Base-by-base conservation (phyloP, 768 basidiomycete genomes). In the Serendipita sp. region DNA sequence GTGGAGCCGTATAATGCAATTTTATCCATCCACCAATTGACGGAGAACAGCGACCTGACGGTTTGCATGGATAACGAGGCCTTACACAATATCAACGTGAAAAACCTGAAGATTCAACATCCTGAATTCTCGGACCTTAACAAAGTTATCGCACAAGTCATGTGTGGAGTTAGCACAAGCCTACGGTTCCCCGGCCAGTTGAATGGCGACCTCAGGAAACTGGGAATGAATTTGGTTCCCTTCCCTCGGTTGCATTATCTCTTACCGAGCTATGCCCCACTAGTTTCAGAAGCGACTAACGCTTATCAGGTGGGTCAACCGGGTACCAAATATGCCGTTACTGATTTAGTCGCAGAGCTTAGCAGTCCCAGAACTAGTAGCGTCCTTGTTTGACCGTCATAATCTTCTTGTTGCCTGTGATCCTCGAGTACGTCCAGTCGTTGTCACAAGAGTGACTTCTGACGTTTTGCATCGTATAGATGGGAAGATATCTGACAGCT, bases 191-290 rank as follows among this genome's bases (percentile, higher is more conserved):
- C 92, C n/a, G 91, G 91, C 34, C 91, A 93, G 72, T 76, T 94
- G 64, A 94, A 94, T 70, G 90, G 89, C 50, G 91, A 94, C 70
- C 76, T 94, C 40, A 83, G 91, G 64, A 94, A 94, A 73, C 81
- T 98, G 50, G 89, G 83, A 55, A 86, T 95, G 82, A 98, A 98
- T 74, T 80, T 97, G 62, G 79, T 98, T 66, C 95, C 95, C 0
- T 99, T 98, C 81, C 95, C 95, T 68, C 91, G 93, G 86, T 81
- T 98, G 62, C 95, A 99, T 73, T 99, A 97, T 82, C 81, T 99
- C 69, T 88, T 91, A 78, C 91, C 91, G 58, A 93, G 91, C 68
- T 96, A 92, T 72, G 92, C 91, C 0, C 96, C 96, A 0, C 83
- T 98, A 69, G 83, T 81, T 67, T 82, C 91, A 68, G 78, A 82